These are phyloP conservation scores for Deinandra increscens DNA, from an alignment of 129 eudicot species.

Conservation along the genomic window DNA sequence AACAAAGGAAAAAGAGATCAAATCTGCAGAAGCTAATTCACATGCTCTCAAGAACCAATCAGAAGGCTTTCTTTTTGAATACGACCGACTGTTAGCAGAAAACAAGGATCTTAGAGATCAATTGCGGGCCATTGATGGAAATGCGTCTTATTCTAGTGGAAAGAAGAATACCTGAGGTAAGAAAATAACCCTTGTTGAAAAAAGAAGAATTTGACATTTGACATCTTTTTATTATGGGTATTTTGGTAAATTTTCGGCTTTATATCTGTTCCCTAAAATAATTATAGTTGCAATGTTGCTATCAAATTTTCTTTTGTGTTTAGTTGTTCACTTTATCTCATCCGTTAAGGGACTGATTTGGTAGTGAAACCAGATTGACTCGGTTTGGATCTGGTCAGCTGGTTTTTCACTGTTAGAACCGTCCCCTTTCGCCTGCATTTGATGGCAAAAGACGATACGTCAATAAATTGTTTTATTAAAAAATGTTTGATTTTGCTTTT, in stretches of 20 bases:
- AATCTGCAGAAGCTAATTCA: slow-evolving; percentile 58
- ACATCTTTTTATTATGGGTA: slow-evolving; percentile 4
- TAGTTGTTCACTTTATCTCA: neutral
- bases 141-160: slow-evolving; percentile 45
- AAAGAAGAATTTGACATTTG: neutral
- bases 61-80: slow-evolving; percentile 61
- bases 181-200: neutral
- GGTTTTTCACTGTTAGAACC: no score
- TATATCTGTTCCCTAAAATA: neutral
- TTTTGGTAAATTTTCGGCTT: slow-evolving; percentile 20
- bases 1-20: slow-evolving; percentile 52
- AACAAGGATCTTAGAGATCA: slow-evolving; percentile 48
- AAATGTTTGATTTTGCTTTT: no score
- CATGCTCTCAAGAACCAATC: slow-evolving; percentile 66
- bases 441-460: no score
- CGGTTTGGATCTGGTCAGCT: no score
- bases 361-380: no score
- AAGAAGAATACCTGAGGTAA: slow-evolving; percentile 56
- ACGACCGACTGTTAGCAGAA: slow-evolving; percentile 50
- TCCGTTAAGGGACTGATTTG: no score
- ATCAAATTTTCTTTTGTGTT: neutral
- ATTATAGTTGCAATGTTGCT: slow-evolving; percentile 15
- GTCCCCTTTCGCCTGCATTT: no score
- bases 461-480: no score
- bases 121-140: slow-evolving; percentile 45